Base-by-base conservation (phyloP, 352 stramenopile species). In the Phytophthora quininea region DNA sequence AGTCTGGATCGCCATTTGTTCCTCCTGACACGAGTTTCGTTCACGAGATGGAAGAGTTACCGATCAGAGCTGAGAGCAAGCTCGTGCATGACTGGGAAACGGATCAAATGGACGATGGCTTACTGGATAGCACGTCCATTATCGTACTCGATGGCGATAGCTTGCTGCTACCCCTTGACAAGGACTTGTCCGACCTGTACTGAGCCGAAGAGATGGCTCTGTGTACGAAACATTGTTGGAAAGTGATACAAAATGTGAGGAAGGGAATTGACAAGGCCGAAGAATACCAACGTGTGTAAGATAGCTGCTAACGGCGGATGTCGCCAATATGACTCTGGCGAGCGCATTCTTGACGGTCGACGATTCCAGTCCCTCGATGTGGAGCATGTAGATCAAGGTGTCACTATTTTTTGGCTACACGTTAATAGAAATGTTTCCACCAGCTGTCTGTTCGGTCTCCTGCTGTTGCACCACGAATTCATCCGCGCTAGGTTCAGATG, bases 81-180 rank as follows among this genome's bases (percentile, higher is more conserved):
- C 53, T 80, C 4, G 29, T 80, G 31, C 32, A 62, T 29, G 27
- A 66, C 55, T 74, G 67, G 67, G 55, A 53, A 45, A 56, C 12
- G 42, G 49, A 50, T 3, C 3, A 24, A 30, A 56, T 40, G 45
- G n/a, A 49, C 24, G 54, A 67, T 24, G 59, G 76, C 1, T 58
- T 84, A 24, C 53, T 60, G 7, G 57, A 56, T 9, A 76, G 64
- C 37, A 76, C 74, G 7, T 84, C 79, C 3, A 59, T 71, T 31
- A 27, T 53, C 2, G 60, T 84, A 31, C 61, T 84, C 8, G 59
- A 76, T 43, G 69, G 64, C 1, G 33, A 57, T 15, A 84, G 77
- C 29, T 63, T 64, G 3, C 54, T 86, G 7, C 31, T 86, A 30
- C 10, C 71, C 0, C 46, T 82, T 11, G 54, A 78, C 45, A 33